Evolutionary conservation across 2,329 filamentous ascomycete species (phyloP), one percentile per base, ranked within the genome.

Genomic region (Sporothrix phasma): DNA sequence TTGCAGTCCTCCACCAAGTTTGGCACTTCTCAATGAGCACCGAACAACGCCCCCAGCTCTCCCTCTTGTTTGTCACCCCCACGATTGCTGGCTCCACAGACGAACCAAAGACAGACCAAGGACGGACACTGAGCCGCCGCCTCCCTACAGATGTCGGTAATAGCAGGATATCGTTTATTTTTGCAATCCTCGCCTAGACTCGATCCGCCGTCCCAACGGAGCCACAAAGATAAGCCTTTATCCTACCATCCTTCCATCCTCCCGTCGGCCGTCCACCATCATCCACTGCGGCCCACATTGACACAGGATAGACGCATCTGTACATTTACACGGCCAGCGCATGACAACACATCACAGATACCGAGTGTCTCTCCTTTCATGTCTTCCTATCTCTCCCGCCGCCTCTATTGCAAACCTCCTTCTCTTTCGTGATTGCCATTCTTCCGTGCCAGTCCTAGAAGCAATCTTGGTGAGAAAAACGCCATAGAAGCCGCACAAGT

Each of bases 281-380:
- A n/a, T n/a, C n/a, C 49, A 53, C 49, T 17, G 49, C 29, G 49
- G 49, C 29, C 45, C 47, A 47, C 60, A 53, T 62, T 54, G 37
- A 54, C 60, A 31, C 47, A 49, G 59, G n/a, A 29, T 34, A 13
- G n/a, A 4, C 17, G 63, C 59, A 65, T 65, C 59, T 65, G 6
- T 19, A 59, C 59, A 65, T 65, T 62, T 65, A 62, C 58, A 51
- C 63, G 46, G 49, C 29, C 47, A 47, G 59, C 59, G 58, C 63
- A 65, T 65, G 60, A 45, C 60, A 43, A 43, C 60, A 53, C 60
- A 54, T 62, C 47, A 54, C 7, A 37, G 10, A 37, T 41, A 53
- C 34, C 10, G 53, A 58, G 34, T 61, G 24, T 51, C 17, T 6
- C 29, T 2, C 31, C 7, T 34, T n/a, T 29, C 17, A 8, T 22